Conservation (phyloP, 352 stramenopile species). For the Pythium coloratum region DNA sequence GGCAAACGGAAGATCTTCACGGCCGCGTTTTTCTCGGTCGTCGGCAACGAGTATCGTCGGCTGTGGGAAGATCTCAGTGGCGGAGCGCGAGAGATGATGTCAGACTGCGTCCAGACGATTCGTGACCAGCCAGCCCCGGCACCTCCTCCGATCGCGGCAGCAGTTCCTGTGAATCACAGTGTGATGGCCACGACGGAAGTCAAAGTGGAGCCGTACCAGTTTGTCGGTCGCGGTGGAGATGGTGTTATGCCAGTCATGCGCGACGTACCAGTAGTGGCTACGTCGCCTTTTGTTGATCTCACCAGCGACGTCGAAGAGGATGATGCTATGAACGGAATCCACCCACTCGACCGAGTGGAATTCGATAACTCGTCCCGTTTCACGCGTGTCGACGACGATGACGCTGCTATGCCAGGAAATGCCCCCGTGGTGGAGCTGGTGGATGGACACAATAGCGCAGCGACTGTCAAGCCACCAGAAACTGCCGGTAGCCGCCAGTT, state of each 20-base stretch:
- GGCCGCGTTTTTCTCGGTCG: slow-evolving; percentile 31
- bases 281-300: slow-evolving; percentile 19
- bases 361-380: slow-evolving; percentile 45
- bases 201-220: slow-evolving; percentile 21
- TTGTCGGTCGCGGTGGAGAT: slow-evolving; percentile 11
- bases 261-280: slow-evolving; percentile 11
- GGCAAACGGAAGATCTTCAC: slow-evolving; percentile 38
- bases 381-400: slow-evolving; percentile 42
- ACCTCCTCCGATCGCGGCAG: background rate
- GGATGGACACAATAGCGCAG: background rate
- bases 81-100: slow-evolving; percentile 53
- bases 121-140: slow-evolving; percentile 2
- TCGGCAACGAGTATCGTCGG: slow-evolving; percentile 46
- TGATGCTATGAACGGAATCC: slow-evolving; percentile 13
- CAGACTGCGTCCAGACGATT: slow-evolving; percentile 17
- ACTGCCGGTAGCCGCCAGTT: slow-evolving; percentile 6
- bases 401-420: slow-evolving; percentile 23
- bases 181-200: background rate
- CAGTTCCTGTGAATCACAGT: background rate
- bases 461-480: background rate
- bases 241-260: background rate
- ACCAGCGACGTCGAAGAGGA: slow-evolving; percentile 21
- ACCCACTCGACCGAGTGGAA: slow-evolving; percentile 15
- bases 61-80: slow-evolving; percentile 49
- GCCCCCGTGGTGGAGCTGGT: slow-evolving; percentile 14